These are phyloP conservation scores for Rehmannia glutinosa DNA, from an alignment of 257 asterid species.

Conservation along the genomic window DNA sequence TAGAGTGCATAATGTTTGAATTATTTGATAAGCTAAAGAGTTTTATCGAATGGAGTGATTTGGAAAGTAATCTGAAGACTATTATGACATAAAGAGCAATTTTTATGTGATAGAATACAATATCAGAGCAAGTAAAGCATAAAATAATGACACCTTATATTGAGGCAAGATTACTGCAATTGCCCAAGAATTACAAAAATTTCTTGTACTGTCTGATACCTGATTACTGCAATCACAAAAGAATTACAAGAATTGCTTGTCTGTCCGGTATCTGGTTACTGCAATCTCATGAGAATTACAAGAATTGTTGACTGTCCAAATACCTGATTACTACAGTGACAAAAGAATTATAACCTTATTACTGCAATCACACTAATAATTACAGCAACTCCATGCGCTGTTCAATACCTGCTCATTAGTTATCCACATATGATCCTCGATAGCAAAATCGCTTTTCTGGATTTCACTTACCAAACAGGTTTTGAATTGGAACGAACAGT, in stretches of 20 bases:
- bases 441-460: background rate
- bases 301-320: background rate
- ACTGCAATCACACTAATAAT: background rate
- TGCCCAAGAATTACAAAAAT: too few species aligned
- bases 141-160: background rate
- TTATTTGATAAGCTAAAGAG: background rate
- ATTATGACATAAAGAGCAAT: background rate
- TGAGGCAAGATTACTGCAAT: too few species aligned
- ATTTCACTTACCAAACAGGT: constrained; percentile 2
- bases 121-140: background rate
- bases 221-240: background rate
- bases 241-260: background rate
- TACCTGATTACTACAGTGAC: background rate
- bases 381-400: background rate
- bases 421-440: background rate
- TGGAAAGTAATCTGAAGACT: constrained; percentile 10
- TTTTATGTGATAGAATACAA: background rate
- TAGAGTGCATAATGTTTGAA: background rate
- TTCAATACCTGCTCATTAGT: background rate
- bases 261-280: background rate
- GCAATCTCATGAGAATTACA: background rate
- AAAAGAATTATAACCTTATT: background rate
- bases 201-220: too few species aligned
- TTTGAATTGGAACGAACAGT: background rate
- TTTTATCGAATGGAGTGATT: too few species aligned